Percentiles rank a stretch among this genome's conserved stretches.
Evolutionary conservation across 2,329 filamentous ascomycete species (phyloP).

Genomic region (Sporothrix luriei): DNA sequence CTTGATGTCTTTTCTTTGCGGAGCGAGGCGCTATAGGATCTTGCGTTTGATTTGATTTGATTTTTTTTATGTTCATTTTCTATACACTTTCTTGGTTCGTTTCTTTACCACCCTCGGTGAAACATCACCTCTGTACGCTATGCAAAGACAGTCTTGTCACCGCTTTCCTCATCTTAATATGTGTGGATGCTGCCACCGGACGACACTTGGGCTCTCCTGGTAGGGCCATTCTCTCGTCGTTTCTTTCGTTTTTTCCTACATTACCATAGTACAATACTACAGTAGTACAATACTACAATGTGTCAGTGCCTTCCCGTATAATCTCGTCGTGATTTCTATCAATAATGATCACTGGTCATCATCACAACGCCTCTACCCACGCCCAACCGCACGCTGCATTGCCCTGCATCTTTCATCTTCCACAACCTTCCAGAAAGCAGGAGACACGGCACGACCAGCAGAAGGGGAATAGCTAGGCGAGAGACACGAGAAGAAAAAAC

Average conservation of each 20-base stretch:
- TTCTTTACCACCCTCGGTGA: neutral
- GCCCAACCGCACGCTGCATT: neutral
- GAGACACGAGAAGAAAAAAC: neutral
- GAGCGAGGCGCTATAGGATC: conserved; percentile 21
- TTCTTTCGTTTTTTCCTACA: neutral
- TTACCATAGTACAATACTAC: neutral
- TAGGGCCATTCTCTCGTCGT: neutral
- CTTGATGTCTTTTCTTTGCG: conserved; percentile 1
- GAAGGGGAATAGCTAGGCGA: neutral
- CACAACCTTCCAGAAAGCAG: conserved; percentile 5
- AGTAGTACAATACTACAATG: no score
- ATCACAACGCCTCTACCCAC: no score
- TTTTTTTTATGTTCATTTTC: neutral
- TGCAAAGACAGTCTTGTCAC: neutral
- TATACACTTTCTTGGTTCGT: neutral
- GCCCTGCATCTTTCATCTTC: neutral
- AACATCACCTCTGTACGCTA: neutral
- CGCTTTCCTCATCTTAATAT: neutral
- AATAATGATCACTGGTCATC: no score
- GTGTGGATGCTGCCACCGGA: neutral
- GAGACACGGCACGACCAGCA: neutral
- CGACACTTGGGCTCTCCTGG: neutral
- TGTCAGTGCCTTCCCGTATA: no score
- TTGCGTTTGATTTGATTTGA: neutral
- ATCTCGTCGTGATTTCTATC: no score